phyloP scores from a whole-genome alignment of 1,139 yeast species.

The Groenewaldozyma auringiensis region DNA sequence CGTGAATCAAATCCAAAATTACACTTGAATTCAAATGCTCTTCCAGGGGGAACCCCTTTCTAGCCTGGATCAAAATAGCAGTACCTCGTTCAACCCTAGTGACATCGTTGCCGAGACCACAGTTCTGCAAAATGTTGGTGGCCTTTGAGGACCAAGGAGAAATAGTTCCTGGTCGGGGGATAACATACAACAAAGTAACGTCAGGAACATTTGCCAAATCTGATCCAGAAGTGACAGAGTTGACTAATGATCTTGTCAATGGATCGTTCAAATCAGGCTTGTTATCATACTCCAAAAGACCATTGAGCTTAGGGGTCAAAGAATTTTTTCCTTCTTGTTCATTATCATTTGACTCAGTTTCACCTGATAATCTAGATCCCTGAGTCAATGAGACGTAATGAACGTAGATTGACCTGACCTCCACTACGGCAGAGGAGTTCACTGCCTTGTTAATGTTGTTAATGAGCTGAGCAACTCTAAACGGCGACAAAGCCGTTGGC shows the following conservation, averaged over 20 bases:
- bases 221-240: constrained; percentile 21
- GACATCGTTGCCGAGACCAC: constrained; percentile 66
- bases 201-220: constrained; percentile 38
- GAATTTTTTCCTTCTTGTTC: constrained; percentile 27
- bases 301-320: constrained; percentile 41
- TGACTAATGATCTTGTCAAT: constrained; percentile 42
- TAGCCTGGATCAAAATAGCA: constrained; percentile 61
- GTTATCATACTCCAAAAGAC: constrained; percentile 68
- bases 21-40: constrained; percentile 46
- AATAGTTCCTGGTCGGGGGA: constrained; percentile 93
- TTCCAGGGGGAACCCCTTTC: constrained; percentile 57
- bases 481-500: constrained; percentile 81
- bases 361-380: constrained; percentile 22
- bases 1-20: constrained; percentile 67
- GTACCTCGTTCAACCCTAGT: constrained; percentile 89
- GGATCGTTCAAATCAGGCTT: constrained; percentile 50
- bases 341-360: constrained; percentile 16
- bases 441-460: constrained; percentile 66
- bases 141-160: constrained; percentile 99
- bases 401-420: constrained; percentile 65
- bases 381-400: constrained; percentile 66
- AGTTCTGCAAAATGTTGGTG: constrained; percentile 82
- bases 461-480: constrained; percentile 68
- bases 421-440: constrained; percentile 56
- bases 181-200: constrained; percentile 58